Evolutionary conservation across 306 rosid genomes (phyloP).

Genomic region (Vicia faba): DNA sequence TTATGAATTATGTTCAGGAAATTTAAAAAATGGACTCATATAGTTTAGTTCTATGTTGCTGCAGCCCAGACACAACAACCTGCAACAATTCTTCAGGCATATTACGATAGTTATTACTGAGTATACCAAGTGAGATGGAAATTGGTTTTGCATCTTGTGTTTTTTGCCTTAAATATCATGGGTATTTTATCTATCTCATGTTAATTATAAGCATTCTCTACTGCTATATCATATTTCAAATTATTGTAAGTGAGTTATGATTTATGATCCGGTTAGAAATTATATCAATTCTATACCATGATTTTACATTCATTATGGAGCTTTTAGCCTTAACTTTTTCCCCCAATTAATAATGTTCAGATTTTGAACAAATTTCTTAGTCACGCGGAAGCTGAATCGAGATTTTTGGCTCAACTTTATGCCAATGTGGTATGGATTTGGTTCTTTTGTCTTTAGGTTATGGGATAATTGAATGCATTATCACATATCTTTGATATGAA

Average conservation of each 20-base stretch:
- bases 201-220: too few relatives aligned
- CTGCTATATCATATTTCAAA: too few relatives aligned
- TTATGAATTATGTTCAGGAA: slow-evolving; percentile 95
- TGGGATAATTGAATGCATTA: too few relatives aligned
- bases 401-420: slow-evolving; percentile 76
- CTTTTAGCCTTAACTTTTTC: too few relatives aligned
- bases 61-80: slow-evolving; percentile 76
- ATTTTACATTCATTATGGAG: too few relatives aligned
- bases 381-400: slow-evolving; percentile 73
- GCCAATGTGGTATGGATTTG: slow-evolving; percentile 66
- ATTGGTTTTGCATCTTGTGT: slow-evolving; percentile 42
- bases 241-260: too few relatives aligned
- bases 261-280: too few relatives aligned
- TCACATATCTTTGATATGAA: too few relatives aligned
- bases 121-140: slow-evolving; percentile 31
- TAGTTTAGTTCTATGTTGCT: not conserved
- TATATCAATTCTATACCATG: too few relatives aligned
- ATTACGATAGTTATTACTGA: slow-evolving; percentile 76
- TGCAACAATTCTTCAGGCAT: slow-evolving; percentile 74
- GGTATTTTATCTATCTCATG: too few relatives aligned
- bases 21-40: slow-evolving; percentile 32
- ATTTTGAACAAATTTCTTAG: slow-evolving; percentile 65
- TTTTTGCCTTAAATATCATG: slow-evolving; percentile 11
- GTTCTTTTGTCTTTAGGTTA: slow-evolving; percentile 29
- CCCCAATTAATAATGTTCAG: too few relatives aligned